Base-by-base conservation (phyloP, 2,329 filamentous ascomycete genomes). In the Lachnellula hyalina region DNA sequence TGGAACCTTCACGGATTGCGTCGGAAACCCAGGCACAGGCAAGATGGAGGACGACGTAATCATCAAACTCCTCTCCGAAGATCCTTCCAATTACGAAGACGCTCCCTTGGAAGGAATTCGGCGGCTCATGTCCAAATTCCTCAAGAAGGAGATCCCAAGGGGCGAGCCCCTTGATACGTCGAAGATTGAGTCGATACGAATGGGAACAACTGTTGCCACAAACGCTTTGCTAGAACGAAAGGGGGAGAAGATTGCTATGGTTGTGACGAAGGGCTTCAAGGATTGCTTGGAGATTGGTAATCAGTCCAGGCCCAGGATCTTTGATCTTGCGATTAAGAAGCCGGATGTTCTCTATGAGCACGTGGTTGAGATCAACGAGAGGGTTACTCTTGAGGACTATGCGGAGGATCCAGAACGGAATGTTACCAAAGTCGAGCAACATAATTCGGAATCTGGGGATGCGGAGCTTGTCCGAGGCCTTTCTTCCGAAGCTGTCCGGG, bases 201-300 rank as follows among this genome's bases (percentile, higher is more conserved):
- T 96, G 92, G 92, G 92, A 45, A 96, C 92, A 1, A 96, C 92
- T 0, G 91, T 96, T 12, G 92, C 92, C 9, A 96, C 92, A 0
- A 96, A 96, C 70, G 92, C 92, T 0, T 73, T 96, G 53, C 78
- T 96, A 2, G 92, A 96, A 72, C 79, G 92, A 55, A 96, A 96
- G 71, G 92, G 92, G 47, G 91, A 96, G 73, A 84, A 83, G 63
- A 93, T 94, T 67, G 91, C 89, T 14, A 80, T 96, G 71, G 83
- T 96, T 1, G 89, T 95, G 11, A 96, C 90, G 1, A 86, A 85
- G 62, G 92, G 92, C 0, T 96, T 96, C 76, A 86, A 84, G 63
- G 91, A 96, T 70, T 95, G 90, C 63, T 75, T 96, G 23, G 81
- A 85, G 51, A 96, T 96, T 68, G 92, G 92, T 14, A 96, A 96